Percentiles rank a stretch among this genome's conserved stretches.
Conservation (phyloP, 192 early-diverging fungal species). For the Umbelopsis sp. region DNA sequence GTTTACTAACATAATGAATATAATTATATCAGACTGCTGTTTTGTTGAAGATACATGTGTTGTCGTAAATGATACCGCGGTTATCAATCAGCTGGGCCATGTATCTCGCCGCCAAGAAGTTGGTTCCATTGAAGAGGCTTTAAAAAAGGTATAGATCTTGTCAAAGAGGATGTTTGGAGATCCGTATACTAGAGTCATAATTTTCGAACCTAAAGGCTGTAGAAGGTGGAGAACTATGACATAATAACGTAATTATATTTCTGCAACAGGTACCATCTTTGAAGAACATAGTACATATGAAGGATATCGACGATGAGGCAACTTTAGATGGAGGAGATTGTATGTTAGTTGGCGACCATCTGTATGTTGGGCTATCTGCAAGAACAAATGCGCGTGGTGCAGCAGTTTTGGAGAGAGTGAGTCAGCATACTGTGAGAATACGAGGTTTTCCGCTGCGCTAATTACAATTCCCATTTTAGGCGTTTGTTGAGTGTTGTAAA, state of each 20-base stretch:
- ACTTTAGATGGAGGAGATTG: conserved; percentile 45
- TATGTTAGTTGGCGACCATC: conserved; percentile 29
- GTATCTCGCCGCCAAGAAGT: conserved; percentile 29
- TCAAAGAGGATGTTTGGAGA: neutral
- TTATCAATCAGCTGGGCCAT: conserved; percentile 38
- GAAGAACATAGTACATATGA: conserved; percentile 27
- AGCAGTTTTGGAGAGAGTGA: conserved; percentile 26
- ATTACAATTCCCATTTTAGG: neutral
- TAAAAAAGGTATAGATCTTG: neutral
- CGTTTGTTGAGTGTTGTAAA: neutral
- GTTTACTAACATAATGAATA: neutral
- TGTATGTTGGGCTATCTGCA: conserved; percentile 43
- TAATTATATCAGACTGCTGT: conserved; percentile 30
- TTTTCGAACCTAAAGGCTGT: too few relatives aligned
- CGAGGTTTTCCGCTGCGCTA: neutral
- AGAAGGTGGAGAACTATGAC: neutral
- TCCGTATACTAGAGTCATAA: too few relatives aligned
- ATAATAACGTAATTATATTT: neutral
- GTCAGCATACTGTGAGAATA: neutral
- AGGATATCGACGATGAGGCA: neutral
- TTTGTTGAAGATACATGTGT: conserved; percentile 48
- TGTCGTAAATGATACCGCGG: conserved; percentile 24
- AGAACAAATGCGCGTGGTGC: conserved; percentile 39
- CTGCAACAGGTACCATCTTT: neutral
- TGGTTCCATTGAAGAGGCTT: neutral